A percentile compares a stretch with the other conserved stretches of the same genome.
phyloP scores from a whole-genome alignment of 2,329 filamentous ascomycete genomes.

The Sporothrix dimorphospora region DNA sequence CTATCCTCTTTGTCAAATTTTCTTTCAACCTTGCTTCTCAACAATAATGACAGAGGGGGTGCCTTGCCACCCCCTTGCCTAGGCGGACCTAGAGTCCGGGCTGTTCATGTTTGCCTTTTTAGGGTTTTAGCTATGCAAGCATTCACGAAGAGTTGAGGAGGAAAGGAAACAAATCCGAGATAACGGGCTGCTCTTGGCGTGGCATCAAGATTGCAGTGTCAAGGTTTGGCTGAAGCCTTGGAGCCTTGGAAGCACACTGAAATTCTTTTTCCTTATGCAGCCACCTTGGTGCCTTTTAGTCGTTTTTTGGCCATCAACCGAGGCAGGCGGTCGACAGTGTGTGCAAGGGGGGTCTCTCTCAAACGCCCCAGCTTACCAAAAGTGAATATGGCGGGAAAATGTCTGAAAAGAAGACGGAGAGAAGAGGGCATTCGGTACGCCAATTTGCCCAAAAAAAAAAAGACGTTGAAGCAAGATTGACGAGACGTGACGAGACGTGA shows the following conservation, averaged over 20 bases:
- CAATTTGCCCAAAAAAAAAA: neutral
- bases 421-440: neutral
- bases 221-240: neutral
- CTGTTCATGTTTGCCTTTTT: neutral
- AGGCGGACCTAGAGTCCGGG: neutral
- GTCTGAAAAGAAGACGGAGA: neutral
- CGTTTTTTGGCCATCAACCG: neutral
- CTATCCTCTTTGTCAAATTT: too few relatives aligned
- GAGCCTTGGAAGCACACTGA: neutral
- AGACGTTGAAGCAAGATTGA: neutral
- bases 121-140: neutral
- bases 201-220: neutral
- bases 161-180: neutral
- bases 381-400: neutral
- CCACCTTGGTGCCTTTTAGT: neutral
- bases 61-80: neutral
- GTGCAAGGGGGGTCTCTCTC: neutral
- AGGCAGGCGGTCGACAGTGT: neutral
- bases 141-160: neutral
- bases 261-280: constrained; percentile 9
- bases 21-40: neutral
- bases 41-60: neutral
- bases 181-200: neutral
- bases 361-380: neutral
- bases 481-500: neutral